Evolutionary conservation across 1,284 basidiomycete genomes (phyloP), one percentile per base, ranked within the genome.

Genomic region (Cutaneotrichosporon spelunceum): DNA sequence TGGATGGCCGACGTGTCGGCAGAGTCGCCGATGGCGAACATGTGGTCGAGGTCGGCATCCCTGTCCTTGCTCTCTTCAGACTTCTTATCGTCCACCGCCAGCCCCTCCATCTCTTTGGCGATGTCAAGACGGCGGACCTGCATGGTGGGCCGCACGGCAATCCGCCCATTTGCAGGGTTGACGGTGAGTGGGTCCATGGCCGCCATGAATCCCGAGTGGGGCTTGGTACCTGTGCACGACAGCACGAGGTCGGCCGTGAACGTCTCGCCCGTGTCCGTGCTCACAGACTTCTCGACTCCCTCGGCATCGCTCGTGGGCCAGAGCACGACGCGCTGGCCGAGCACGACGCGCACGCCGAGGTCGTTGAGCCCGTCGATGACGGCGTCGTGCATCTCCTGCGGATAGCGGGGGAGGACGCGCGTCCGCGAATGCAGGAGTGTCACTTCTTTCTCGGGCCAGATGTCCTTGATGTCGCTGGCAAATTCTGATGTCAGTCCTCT

Each of bases 181-280:
- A 90, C 81, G 2, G 83, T 81, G 3, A 78, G 69, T 0, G 84
- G 81, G 57, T 85, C 81, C 67, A 87, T 79, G 0, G 73, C 69
- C 29, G 72, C 76, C 27, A 91, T 77, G 44, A 90, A 72, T 1
- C 75, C 79, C 0, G 87, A 87, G 72, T 90, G 89, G 21, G 88
- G 88, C 39, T 78, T 81, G 76, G 90, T 88, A 8, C 89, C 89
- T 0, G 88, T 90, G 72, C 89, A 90, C 1, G 88, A 79, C 16
- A 91, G 82, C 86, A 90, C 78, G 7, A 89, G 73, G 69, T 89
- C 87, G 3, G 85, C 85, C 30, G 82, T 78, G 54, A 89, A 81
- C 65, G 84, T 83, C 21, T 83, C 78, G 0, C 87, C 88, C 39
- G 81, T 83, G 23, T 82, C 70, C 0, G 87, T 88, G 13, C 81